Percentiles rank a stretch among this genome's conserved stretches.
These are phyloP conservation scores for Cadophora gregata DNA, from an alignment of 2,329 filamentous ascomycete species.

Conservation along the genomic window DNA sequence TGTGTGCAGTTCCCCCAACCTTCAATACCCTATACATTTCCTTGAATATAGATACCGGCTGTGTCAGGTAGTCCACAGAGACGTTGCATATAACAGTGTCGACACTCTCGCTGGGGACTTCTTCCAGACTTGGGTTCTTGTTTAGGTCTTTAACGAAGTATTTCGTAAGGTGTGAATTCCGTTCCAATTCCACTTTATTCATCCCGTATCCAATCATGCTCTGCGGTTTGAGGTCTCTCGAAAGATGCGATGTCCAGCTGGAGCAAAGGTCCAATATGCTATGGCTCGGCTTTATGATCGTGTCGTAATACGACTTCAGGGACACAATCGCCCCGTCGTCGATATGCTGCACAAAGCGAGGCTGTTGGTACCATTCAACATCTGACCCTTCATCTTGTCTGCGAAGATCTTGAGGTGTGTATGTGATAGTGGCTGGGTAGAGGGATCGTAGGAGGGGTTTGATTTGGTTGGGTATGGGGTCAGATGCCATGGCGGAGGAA, in stretches of 20 bases:
- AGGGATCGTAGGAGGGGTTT: conserved; percentile 35
- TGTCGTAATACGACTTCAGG: conserved; percentile 53
- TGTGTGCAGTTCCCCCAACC: conserved; percentile 53
- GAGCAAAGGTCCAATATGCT: conserved; percentile 56
- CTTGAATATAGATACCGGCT: conserved; percentile 52
- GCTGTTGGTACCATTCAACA: conserved; percentile 40
- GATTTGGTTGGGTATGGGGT: conserved; percentile 19
- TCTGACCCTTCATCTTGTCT: conserved; percentile 37
- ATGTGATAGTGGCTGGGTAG: conserved; percentile 33
- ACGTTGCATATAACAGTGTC: conserved; percentile 58
- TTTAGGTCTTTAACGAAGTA: conserved; percentile 54
- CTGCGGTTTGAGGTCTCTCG: conserved; percentile 42
- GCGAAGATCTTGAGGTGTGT: conserved; percentile 28
- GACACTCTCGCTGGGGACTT: conserved; percentile 40
- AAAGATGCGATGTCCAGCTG: conserved; percentile 51
- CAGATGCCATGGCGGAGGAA: conserved; percentile 23
- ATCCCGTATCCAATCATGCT: conserved; percentile 54
- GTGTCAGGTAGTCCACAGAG: conserved; percentile 56
- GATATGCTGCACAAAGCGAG: conserved; percentile 60
- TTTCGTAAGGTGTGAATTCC: conserved; percentile 47
- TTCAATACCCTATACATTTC: conserved; percentile 50
- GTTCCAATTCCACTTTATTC: conserved; percentile 52
- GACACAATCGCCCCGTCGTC: conserved; percentile 54
- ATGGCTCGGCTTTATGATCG: conserved; percentile 48
- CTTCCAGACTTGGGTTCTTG: conserved; percentile 30